Percentiles rank a stretch among this genome's conserved stretches.
Evolutionary conservation across 805 yeast genomes (phyloP).

Genomic region (Jamesozyma rosinii): DNA sequence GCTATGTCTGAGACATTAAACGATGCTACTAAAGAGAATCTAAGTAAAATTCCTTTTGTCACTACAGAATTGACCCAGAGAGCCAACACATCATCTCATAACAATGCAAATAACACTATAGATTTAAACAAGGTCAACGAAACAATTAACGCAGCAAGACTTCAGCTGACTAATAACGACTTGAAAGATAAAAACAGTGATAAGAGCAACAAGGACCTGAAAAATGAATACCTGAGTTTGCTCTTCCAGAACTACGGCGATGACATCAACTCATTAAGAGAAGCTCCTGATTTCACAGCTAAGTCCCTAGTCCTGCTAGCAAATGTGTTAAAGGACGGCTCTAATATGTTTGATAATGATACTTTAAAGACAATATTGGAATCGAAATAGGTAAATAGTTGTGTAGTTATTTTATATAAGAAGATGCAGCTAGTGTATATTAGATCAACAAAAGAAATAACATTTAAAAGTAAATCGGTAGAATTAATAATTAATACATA

Average conservation of each 20-base stretch:
- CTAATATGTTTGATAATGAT: slow-evolving; percentile 50
- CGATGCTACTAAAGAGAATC: slow-evolving; percentile 14
- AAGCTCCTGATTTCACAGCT: slow-evolving; percentile 53
- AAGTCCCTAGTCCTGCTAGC: slow-evolving; percentile 51
- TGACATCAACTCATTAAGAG: slow-evolving; percentile 51
- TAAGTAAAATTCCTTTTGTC: slow-evolving; percentile 26
- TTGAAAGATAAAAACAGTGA: background rate
- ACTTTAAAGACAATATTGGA: slow-evolving; percentile 32
- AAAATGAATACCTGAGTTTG: slow-evolving; percentile 43
- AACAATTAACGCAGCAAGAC: slow-evolving; percentile 25
- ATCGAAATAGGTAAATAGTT: slow-evolving; percentile 8
- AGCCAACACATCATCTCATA: slow-evolving; percentile 3
- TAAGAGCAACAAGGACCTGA: slow-evolving; percentile 13
- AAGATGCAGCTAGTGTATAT: background rate
- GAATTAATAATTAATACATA: background rate
- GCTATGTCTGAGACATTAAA: slow-evolving; percentile 12
- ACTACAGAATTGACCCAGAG: slow-evolving; percentile 30
- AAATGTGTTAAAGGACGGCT: slow-evolving; percentile 48
- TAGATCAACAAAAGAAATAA: background rate
- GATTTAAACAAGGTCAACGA: slow-evolving; percentile 27
- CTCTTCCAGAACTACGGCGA: slow-evolving; percentile 53
- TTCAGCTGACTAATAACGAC: slow-evolving; percentile 1
- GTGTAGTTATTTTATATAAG: background rate
- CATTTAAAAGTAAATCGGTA: background rate
- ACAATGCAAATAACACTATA: slow-evolving; percentile 14